Percentiles rank a stretch among this genome's conserved stretches.
phyloP scores from a whole-genome alignment of 2,329 filamentous ascomycete genomes.

The Cladosporium colombiae region DNA sequence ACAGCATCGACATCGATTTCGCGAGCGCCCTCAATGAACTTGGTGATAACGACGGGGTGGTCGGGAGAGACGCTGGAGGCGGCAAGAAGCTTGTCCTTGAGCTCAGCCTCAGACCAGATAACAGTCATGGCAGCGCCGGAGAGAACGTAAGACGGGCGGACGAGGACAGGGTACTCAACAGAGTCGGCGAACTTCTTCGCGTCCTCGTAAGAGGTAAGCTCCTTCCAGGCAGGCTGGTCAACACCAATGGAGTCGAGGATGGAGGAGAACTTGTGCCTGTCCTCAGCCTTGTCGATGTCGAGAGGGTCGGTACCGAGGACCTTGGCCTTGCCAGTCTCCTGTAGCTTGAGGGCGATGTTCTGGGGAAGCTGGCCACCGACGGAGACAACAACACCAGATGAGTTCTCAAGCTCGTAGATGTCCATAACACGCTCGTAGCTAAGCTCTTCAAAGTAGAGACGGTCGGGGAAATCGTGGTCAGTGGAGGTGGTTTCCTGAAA shows the following conservation, averaged over 20 bases:
- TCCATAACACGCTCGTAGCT: constrained; percentile 98
- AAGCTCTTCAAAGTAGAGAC: constrained; percentile 94
- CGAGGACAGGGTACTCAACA: constrained; percentile 91
- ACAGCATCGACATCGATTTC: constrained; percentile 98
- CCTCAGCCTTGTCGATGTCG: constrained; percentile 97
- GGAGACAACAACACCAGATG: constrained; percentile 87
- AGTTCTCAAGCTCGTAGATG: constrained; percentile 89
- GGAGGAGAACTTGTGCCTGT: constrained; percentile 96
- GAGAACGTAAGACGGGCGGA: constrained; percentile 91
- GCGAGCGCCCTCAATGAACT: constrained; percentile 95
- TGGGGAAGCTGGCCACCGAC: constrained; percentile 95
- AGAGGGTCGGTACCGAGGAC: constrained; percentile 89
- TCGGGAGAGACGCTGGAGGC: constrained; percentile 90
- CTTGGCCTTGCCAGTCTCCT: constrained; percentile 86
- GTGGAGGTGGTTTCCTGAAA: constrained; percentile 48
- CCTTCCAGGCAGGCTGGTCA: constrained; percentile 97
- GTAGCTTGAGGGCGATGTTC: constrained; percentile 92
- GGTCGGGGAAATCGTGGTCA: constrained; percentile 87
- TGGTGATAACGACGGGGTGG: constrained; percentile 96
- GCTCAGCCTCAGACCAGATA: constrained; percentile 81
- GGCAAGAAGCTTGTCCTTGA: constrained; percentile 92
- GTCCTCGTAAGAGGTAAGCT: constrained; percentile 84
- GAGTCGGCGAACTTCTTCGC: constrained; percentile 83
- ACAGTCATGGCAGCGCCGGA: constrained; percentile 99
- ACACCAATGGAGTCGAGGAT: constrained; percentile 96